phyloP scores from a whole-genome alignment of 78 protist species.

The Isochrysis galbana region DNA sequence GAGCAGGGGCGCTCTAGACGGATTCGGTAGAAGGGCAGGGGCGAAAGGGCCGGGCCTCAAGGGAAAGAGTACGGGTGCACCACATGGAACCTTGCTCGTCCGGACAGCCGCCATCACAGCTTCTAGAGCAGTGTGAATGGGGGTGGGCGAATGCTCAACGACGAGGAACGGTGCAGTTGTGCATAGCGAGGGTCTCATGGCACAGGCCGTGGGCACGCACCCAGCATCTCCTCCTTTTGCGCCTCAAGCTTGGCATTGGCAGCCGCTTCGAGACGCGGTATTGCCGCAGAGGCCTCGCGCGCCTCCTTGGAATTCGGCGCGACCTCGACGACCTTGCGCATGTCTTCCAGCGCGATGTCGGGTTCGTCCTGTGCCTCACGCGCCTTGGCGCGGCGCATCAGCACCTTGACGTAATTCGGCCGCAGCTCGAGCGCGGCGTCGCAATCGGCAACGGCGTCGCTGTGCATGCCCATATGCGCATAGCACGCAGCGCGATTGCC shows the following conservation, averaged over 20 bases:
- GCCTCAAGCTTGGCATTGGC: constrained; percentile 33
- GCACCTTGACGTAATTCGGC: background rate
- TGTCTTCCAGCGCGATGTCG: background rate
- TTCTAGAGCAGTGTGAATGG: too few relatives aligned
- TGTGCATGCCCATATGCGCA: background rate
- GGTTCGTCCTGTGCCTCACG: background rate
- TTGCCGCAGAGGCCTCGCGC: background rate
- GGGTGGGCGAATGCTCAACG: too few relatives aligned
- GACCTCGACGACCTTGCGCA: background rate
- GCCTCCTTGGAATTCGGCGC: background rate
- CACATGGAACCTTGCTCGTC: too few relatives aligned
- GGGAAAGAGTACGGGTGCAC: too few relatives aligned
- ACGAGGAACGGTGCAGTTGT: too few relatives aligned
- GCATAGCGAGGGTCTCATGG: too few relatives aligned
- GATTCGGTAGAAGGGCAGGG: too few relatives aligned
- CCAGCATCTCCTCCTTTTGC: constrained; percentile 72
- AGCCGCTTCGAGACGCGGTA: constrained; percentile 22
- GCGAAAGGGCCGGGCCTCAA: too few relatives aligned
- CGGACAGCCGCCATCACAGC: too few relatives aligned
- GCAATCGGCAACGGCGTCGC: background rate
- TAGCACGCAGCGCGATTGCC: constrained; percentile 22
- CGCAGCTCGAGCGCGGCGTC: background rate
- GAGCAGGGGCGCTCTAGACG: background rate
- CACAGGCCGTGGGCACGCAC: too few relatives aligned
- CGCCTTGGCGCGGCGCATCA: background rate